A percentile compares a stretch with the other conserved stretches of the same genome.
phyloP scores from a whole-genome alignment of 2,329 filamentous ascomycete species.

The Pseudopyrenochaeta lycopersici region DNA sequence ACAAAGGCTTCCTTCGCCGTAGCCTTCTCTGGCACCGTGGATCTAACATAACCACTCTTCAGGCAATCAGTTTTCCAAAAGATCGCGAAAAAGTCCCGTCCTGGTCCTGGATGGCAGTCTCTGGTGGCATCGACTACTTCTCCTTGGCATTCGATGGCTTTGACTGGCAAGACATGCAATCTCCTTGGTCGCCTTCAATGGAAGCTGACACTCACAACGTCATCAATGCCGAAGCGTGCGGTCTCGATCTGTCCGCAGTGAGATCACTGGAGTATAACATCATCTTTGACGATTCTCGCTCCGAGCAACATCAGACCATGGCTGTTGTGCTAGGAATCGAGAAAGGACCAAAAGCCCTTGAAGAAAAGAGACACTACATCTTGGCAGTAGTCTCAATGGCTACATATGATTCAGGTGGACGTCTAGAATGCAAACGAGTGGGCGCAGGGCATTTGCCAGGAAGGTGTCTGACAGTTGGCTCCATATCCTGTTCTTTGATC shows the following conservation, averaged over 20 bases:
- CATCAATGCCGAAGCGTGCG: neutral
- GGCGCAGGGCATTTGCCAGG: conserved; percentile 3
- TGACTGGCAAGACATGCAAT: conserved; percentile 21
- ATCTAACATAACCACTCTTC: neutral
- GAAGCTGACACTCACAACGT: neutral
- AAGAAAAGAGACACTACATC: conserved; percentile 3
- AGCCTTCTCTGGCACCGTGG: conserved; percentile 16
- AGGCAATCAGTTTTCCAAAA: conserved; percentile 6
- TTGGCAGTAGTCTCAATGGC: neutral
- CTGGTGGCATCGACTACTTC: conserved; percentile 25
- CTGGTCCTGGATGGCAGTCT: conserved; percentile 27
- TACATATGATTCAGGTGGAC: neutral
- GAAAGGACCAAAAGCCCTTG: neutral
- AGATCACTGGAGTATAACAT: neutral
- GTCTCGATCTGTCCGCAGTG: neutral
- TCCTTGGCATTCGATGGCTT: conserved; percentile 3
- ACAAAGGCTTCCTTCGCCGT: conserved; percentile 12
- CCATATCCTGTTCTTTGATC: neutral
- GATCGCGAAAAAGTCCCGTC: conserved; percentile 3
- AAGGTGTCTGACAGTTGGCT: neutral
- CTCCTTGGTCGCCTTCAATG: neutral
- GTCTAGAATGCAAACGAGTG: neutral
- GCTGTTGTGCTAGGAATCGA: neutral
- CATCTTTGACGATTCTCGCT: neutral
- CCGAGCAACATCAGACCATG: neutral